Base-by-base conservation (phyloP, 1,139 yeast genomes). In the Lodderomyces parapsilosis region DNA sequence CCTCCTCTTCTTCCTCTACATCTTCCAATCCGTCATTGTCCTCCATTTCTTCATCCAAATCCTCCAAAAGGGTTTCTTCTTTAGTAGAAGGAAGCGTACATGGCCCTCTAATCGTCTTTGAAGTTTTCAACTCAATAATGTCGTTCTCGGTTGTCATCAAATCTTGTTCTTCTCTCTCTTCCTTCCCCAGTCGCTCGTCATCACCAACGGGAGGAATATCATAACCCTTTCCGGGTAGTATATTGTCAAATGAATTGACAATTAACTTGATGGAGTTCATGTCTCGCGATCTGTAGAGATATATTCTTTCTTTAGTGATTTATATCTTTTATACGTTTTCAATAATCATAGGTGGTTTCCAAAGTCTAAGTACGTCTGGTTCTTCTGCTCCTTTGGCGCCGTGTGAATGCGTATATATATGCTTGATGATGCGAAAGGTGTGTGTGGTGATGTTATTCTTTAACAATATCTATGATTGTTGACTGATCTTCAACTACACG, bases 261-360 rank as follows among this genome's bases (percentile, higher is more conserved):
- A 70, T 49, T 24, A 66, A 53, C 46, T 68, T 70, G 38, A 70
- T 60, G 28, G 73, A 67, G 53, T 70, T 70, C 76, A 69, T 69
- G 6, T 27, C 31, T 27, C 3, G 7, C 27, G 27, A 24, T 8
- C 10, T 10, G 27, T 24, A 24, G n/a, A 9, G 27, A 9, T 24
- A 24, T 24, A n/a, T 27, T 4, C 13, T 27, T 27, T 9, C n/a
- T 27, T 27, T n/a, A n/a, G 14, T 27, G 15, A 27, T 11, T 6
- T 25, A 9, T 27, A n/a, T n/a, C n/a, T 27, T 27, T 17, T 27
- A 27, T 27, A 27, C 4, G 31, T 11, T 27, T n/a, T n/a, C 8
- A 27, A 27, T 27, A 9, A n/a, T n/a, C 31, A 27, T 27, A 27
- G 15, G 28, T 25, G 17, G 23, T 8, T 20, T 5, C 8, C 5